These are phyloP conservation scores for Dendrobium chrysotoxum DNA, from an alignment of 106 monocot genomes.

Conservation along the genomic window DNA sequence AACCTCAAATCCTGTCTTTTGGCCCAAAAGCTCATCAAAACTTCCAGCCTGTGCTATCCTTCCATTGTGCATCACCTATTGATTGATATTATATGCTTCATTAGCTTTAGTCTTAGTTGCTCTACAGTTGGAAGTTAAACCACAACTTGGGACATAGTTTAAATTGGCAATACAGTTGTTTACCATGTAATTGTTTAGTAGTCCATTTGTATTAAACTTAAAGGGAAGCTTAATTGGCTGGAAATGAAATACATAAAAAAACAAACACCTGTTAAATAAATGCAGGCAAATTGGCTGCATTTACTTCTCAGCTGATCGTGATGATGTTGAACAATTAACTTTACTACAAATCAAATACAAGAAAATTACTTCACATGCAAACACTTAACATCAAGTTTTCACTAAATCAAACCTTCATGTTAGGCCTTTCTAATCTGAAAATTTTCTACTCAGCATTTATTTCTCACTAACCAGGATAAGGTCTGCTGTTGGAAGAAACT, in stretches of 20 bases:
- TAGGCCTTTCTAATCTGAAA: not conserved
- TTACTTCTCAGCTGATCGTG: too few species aligned
- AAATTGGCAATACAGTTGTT: not conserved
- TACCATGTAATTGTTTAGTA: not conserved
- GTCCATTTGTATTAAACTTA: not conserved
- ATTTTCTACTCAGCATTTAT: not conserved
- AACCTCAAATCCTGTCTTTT: slow-evolving; percentile 72
- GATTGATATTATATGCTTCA: not conserved
- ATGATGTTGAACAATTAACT: too few species aligned
- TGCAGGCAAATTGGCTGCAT: not conserved
- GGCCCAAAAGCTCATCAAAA: slow-evolving; percentile 62
- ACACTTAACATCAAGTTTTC: not conserved
- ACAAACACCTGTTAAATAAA: not conserved
- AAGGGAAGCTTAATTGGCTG: not conserved
- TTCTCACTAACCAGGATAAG: slow-evolving; percentile 61
- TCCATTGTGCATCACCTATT: slow-evolving; percentile 86
- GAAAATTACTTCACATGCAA: not conserved
- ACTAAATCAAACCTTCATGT: not conserved
- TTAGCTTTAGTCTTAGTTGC: not conserved
- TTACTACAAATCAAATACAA: not conserved
- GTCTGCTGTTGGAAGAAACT: slow-evolving; percentile 88
- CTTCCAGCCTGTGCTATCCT: slow-evolving; percentile 66
- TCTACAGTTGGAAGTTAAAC: not conserved
- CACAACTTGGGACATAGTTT: not conserved
- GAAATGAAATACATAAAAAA: not conserved